Conservation (phyloP, 768 basidiomycete species). For the Podaxis mareebaensis region DNA sequence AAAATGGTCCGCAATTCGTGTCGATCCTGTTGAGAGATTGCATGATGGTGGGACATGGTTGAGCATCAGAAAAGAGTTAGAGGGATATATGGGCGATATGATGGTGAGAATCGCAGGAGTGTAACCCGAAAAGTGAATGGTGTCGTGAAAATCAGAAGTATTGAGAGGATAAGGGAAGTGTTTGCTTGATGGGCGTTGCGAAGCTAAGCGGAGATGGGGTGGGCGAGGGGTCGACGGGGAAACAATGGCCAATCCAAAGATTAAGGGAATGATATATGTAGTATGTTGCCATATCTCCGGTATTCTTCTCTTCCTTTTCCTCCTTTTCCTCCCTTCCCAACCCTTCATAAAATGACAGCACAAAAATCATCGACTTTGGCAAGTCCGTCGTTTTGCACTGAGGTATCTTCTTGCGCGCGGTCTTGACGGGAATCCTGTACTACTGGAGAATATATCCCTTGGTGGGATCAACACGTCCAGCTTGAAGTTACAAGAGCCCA, state of each 20-base stretch:
- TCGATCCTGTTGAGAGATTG: neutral
- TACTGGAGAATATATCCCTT: neutral
- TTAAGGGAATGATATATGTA: conserved; percentile 3
- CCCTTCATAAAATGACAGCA: neutral
- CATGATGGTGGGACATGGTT: neutral
- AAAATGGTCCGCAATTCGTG: neutral
- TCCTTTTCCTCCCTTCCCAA: neutral
- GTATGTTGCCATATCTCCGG: neutral
- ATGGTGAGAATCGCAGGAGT: neutral
- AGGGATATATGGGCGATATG: neutral
- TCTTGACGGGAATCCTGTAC: neutral
- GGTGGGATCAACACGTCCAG: conserved; percentile 13
- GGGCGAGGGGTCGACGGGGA: neutral
- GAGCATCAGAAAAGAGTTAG: neutral
- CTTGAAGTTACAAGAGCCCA: neutral
- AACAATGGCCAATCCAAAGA: conserved; percentile 6
- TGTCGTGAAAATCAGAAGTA: neutral
- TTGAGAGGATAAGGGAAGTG: neutral
- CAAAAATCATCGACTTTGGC: conserved; percentile 14
- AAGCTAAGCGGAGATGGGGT: conserved; percentile 1
- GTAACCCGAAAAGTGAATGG: neutral
- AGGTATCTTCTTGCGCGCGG: conserved; percentile 7
- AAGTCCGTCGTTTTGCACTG: conserved; percentile 8
- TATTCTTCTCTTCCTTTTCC: neutral
- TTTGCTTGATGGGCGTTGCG: neutral